These are phyloP conservation scores for Glebionis coronaria DNA, from an alignment of 129 eudicot genomes.

Conservation along the genomic window DNA sequence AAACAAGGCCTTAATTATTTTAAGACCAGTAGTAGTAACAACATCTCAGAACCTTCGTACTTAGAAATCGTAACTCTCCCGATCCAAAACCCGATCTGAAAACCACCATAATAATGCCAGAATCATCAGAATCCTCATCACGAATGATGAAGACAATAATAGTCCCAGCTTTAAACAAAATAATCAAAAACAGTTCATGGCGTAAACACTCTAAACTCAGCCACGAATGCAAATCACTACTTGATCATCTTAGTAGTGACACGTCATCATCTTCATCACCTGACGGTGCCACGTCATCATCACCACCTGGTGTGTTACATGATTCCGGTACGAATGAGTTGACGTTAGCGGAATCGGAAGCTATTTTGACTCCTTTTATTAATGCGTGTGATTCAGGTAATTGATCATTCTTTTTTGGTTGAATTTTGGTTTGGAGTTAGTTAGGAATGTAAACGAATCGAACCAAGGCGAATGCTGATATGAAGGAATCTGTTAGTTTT, in stretches of 20 bases:
- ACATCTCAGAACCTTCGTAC: too few relatives aligned
- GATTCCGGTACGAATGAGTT: conserved; percentile 57
- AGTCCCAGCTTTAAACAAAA: conserved; percentile 77
- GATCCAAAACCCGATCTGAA: too few relatives aligned
- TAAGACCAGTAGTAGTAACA: too few relatives aligned
- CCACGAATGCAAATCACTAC: conserved; percentile 69
- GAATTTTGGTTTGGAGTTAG: too few relatives aligned
- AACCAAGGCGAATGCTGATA: too few relatives aligned
- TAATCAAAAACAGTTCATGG: conserved; percentile 86
- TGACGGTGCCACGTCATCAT: conserved; percentile 18
- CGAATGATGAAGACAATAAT: conserved; percentile 55
- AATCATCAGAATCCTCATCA: conserved; percentile 25
- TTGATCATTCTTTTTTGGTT: neutral
- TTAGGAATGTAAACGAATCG: too few relatives aligned
- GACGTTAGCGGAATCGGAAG: conserved; percentile 63
- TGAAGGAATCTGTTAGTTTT: too few relatives aligned
- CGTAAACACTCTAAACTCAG: conserved; percentile 83
- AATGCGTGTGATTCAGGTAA: conserved; percentile 54
- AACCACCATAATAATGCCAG: too few relatives aligned
- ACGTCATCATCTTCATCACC: conserved; percentile 29
- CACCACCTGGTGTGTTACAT: conserved; percentile 69
- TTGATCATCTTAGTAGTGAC: conserved; percentile 55
- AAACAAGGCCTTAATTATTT: too few relatives aligned
- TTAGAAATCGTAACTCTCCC: too few relatives aligned
- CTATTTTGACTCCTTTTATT: conserved; percentile 63